Percentiles rank a stretch among this genome's conserved stretches.
Evolutionary conservation across 208 protist genomes (phyloP).

Genomic region (Porcisia hertigi): DNA sequence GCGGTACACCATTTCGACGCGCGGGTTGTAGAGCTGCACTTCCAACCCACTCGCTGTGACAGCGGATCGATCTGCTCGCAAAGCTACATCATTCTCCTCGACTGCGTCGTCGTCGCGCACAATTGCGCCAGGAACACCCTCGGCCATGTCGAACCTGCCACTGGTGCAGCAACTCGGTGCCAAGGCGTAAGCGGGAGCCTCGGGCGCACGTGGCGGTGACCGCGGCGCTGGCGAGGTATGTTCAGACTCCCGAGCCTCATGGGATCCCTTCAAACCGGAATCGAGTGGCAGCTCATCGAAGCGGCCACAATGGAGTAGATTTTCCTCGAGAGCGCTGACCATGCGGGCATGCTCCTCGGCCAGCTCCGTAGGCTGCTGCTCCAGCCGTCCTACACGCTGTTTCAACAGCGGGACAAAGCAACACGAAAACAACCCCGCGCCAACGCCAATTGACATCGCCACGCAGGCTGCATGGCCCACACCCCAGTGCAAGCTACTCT

Average conservation of each 20-base stretch:
- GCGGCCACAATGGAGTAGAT: constrained; percentile 11
- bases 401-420: constrained; percentile 63
- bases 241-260: not conserved
- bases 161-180: not conserved
- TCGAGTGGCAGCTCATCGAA: constrained; percentile 5
- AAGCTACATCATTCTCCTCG: constrained; percentile 18
- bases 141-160: constrained; percentile 9
- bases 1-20: constrained; percentile 73
- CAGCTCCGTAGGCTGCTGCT: constrained; percentile 29
- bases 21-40: constrained; percentile 55
- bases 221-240: not conserved
- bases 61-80: not conserved
- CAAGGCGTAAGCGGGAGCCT: not conserved
- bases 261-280: not conserved
- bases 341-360: constrained; percentile 19
- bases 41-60: constrained; percentile 37
- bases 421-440: constrained; percentile 42
- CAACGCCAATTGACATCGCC: constrained; percentile 47
- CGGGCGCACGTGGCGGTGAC: not conserved
- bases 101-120: constrained; percentile 29
- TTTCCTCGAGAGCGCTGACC: constrained; percentile 21
- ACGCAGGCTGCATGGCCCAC: constrained; percentile 59
- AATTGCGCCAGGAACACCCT: constrained; percentile 29
- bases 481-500: constrained; percentile 57
- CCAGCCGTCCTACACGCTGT: constrained; percentile 38